Base-by-base conservation (phyloP, 257 asterid species). In the Petrea volubilis region DNA sequence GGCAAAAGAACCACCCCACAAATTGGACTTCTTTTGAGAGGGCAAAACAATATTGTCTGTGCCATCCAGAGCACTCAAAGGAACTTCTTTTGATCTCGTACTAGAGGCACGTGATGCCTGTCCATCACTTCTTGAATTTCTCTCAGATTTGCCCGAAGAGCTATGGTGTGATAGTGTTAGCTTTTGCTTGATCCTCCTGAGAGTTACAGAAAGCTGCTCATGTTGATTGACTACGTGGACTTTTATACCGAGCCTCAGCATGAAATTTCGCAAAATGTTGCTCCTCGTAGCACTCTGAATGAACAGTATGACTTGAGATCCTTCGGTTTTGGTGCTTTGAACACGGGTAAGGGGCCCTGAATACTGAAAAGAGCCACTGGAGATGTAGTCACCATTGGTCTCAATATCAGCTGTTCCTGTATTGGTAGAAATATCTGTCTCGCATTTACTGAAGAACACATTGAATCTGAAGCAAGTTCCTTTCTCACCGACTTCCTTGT, bases 391-490 rank as follows among this genome's bases (percentile, higher is more conserved):
- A 17, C 60, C 57, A 9, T 14, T 72, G 1, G 77, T 62, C 62
- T 80, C 87, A 17, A 75, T 33, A 56, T 80, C 88, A 6, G 64
- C 41, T 29, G 52, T 70, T 68, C 57, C 33, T 17, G 52, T 41
- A 41, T 63, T 43, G 1, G 49, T 47, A n/a, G 59, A 62, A 21
- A 7, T 41, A 43, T 36, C 56, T 12, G 66, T 36, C 24, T 72
- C 78, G 9, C 21, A 17, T 41, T 55, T 18, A 18, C 55, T 70
- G 4, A 88, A 43, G 38, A 83, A 67, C 29, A 73, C 77, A 33
- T 77, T 86, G 55, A 88, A 82, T 61, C 80, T 78, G 47, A 92
- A 90, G 73, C 92, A 88, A 20, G 83, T 86, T 6, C 96, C 96
- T 50, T 52, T 81, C 69, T 85, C 86, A 2, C 88, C 85, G 18